Evolutionary conservation across 495 filamentous ascomycete genomes (phyloP), one percentile per base, ranked within the genome.

Genomic region (Tetracladium marchalianum): DNA sequence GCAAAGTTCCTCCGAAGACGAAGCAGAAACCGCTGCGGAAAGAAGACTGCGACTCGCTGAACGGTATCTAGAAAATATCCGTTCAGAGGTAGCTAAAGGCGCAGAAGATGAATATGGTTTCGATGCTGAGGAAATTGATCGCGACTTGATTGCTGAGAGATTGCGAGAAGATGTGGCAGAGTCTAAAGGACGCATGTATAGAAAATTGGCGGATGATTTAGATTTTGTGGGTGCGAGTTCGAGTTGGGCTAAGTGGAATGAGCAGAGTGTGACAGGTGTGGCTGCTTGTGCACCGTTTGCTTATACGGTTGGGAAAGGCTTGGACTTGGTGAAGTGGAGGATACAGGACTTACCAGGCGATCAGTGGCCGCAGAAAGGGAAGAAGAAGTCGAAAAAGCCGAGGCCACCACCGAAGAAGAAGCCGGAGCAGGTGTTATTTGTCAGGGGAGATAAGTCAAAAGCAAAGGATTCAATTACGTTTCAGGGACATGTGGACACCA

Each of bases 81-180:
- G 80, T 41, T 75, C 84, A 41, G 89, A 96, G 59, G 84, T 93
- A 19, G 22, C 22, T 7, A 27, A 3, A 27, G 22, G 22, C 22
- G 22, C 22, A 7, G 22, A 27, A 27, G 78, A 84, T 42, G 81
- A 83, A 58, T 73, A 69, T 41, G 92, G 86, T 5, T 97, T 95
- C 55, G 87, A 98, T 66, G 92, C 92, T 3, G 89, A 81, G 49
- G 82, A 96, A 15, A 86, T 98, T 37, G 92, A 97, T 64, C 72
- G 81, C 36, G 89, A 97, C 54, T 70, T 95, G 41, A 92, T 97
- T 56, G 88, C 92, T 5, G 81, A 90, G 56, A 71, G 90, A 49
- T 66, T 97, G 48, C 80, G 89, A 61, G 85, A 96, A 65, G 92
- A 95, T 62, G 88, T 88, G 36, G 90, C 93, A 19, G 90, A 95